Evolutionary conservation across 1,284 basidiomycete genomes (phyloP).

Genomic region (Coriolopsis trogii): DNA sequence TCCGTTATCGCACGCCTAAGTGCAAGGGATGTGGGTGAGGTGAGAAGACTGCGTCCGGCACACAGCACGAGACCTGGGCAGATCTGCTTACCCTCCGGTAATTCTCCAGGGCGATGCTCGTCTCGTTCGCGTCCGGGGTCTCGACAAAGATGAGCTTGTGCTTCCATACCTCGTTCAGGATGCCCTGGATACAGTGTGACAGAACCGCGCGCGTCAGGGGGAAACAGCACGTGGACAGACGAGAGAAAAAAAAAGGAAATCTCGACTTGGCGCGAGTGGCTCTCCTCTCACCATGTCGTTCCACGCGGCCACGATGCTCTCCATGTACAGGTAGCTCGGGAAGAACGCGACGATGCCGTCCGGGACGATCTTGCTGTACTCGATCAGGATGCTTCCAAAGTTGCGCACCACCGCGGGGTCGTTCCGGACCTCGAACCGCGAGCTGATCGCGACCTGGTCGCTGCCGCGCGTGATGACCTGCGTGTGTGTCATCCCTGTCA

Average conservation of each 20-base stretch:
- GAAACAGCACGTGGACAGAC: slow-evolving; percentile 1
- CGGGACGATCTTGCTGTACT: slow-evolving; percentile 97
- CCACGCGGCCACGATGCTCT: slow-evolving; percentile 99
- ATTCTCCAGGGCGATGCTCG: slow-evolving; percentile 97
- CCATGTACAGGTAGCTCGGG: slow-evolving; percentile 99
- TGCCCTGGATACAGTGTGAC: slow-evolving; percentile 82
- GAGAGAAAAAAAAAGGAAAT: slow-evolving; percentile 9
- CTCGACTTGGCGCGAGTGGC: no score
- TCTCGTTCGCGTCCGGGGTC: slow-evolving; percentile 99
- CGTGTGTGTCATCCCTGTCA: not conserved
- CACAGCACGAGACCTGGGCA: not conserved
- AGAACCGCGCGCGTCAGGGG: no score
- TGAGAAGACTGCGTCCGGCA: not conserved
- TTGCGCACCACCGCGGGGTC: slow-evolving; percentile 99
- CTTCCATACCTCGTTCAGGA: slow-evolving; percentile 99
- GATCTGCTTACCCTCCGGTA: slow-evolving; percentile 78
- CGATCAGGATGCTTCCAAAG: slow-evolving; percentile 97
- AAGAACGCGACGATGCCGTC: slow-evolving; percentile 99
- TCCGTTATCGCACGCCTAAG: slow-evolving; percentile 96
- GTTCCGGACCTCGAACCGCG: slow-evolving; percentile 99
- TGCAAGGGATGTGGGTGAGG: slow-evolving; percentile 1
- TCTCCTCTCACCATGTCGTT: slow-evolving; percentile 99
- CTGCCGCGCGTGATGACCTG: slow-evolving; percentile 97
- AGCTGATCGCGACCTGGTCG: slow-evolving; percentile 98
- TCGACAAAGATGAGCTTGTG: slow-evolving; percentile 99